These are phyloP conservation scores for Yamadazyma phyllophila DNA, from an alignment of 805 yeast genomes.

Conservation along the genomic window DNA sequence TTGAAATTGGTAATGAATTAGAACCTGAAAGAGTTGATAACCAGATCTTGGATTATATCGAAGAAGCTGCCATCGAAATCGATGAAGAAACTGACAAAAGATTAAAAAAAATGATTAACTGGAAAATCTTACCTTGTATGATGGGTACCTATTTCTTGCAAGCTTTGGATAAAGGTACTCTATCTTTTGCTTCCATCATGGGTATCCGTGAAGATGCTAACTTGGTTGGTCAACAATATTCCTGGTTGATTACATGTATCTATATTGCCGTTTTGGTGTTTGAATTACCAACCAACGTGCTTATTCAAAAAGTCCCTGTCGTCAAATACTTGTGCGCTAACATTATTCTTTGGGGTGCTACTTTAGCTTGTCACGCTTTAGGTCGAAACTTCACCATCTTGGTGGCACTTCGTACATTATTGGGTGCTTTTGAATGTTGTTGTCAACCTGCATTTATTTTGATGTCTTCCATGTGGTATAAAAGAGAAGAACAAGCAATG, in stretches of 20 bases:
- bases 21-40: slow-evolving; percentile 12
- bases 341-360: slow-evolving; percentile 54
- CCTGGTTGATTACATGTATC: slow-evolving; percentile 52
- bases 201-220: slow-evolving; percentile 47
- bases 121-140: slow-evolving; percentile 43
- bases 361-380: slow-evolving; percentile 50
- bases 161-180: slow-evolving; percentile 54
- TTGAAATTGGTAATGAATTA: slow-evolving; percentile 12
- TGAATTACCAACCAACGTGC: slow-evolving; percentile 43
- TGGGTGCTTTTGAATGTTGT: slow-evolving; percentile 55
- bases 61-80: slow-evolving; percentile 20
- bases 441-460: slow-evolving; percentile 56
- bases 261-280: slow-evolving; percentile 53
- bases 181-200: slow-evolving; percentile 63
- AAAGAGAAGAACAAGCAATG: slow-evolving; percentile 47
- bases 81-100: slow-evolving; percentile 22
- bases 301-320: slow-evolving; percentile 42
- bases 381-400: slow-evolving; percentile 51
- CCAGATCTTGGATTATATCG: slow-evolving; percentile 16
- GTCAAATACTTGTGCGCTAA: slow-evolving; percentile 48
- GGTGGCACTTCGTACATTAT: slow-evolving; percentile 49
- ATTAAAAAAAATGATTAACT: slow-evolving; percentile 18
- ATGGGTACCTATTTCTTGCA: slow-evolving; percentile 56
- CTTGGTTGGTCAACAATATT: slow-evolving; percentile 46
- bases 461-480: slow-evolving; percentile 62